Evolutionary conservation across 108 stramenopile genomes (phyloP).

Genomic region (Stephanodiscus triporus): DNA sequence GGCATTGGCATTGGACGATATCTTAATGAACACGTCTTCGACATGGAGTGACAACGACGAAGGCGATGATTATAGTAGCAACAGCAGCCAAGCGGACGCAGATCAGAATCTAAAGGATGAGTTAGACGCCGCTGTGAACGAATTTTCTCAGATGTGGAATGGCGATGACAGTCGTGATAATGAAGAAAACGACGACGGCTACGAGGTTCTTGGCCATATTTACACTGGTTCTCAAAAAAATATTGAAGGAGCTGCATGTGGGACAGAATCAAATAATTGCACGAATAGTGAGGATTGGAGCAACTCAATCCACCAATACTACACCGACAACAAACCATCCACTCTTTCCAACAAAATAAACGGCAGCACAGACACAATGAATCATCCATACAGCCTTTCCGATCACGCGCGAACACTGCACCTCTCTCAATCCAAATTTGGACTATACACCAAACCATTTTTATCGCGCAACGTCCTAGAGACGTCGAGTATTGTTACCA

Average conservation of each 20-base stretch:
- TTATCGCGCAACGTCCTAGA: slow-evolving; percentile 40
- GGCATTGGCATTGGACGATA: slow-evolving; percentile 44
- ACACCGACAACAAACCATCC: slow-evolving; percentile 2
- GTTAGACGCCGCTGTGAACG: slow-evolving; percentile 37
- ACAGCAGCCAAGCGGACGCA: slow-evolving; percentile 35
- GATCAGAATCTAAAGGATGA: slow-evolving; percentile 48
- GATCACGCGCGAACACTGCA: slow-evolving; percentile 42
- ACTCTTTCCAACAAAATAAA: neutral
- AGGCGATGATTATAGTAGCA: slow-evolving; percentile 11
- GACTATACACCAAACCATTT: slow-evolving; percentile 37
- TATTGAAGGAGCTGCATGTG: neutral
- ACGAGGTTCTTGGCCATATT: slow-evolving; percentile 13
- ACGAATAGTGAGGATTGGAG: slow-evolving; percentile 13
- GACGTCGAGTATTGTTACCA: slow-evolving; percentile 38
- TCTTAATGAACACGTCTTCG: slow-evolving; percentile 20
- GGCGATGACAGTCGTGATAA: neutral
- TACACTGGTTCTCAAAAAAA: neutral
- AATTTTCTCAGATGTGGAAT: slow-evolving; percentile 29
- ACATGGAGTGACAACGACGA: slow-evolving; percentile 20
- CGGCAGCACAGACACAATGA: neutral
- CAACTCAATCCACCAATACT: slow-evolving; percentile 32
- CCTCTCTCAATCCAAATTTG: slow-evolving; percentile 22
- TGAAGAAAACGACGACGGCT: slow-evolving; percentile 31
- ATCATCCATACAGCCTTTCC: slow-evolving; percentile 28
- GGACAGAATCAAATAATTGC: neutral